Evolutionary conservation across 257 asterid genomes (phyloP).

Genomic region (Solanum chmielewskii): DNA sequence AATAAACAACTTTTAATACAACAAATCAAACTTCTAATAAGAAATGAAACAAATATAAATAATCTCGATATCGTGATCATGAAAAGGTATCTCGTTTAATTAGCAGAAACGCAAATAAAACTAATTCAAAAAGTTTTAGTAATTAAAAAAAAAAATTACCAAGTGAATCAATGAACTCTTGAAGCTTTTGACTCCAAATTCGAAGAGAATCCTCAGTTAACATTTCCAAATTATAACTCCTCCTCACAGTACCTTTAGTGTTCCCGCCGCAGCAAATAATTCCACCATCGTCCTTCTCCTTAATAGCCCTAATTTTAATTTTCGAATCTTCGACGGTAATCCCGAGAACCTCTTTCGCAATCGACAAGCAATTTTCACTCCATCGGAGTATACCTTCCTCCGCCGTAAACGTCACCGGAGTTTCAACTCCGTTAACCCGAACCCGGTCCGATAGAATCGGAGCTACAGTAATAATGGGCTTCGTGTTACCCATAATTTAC

Average conservation of each 20-base stretch:
- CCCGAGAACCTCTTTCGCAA: constrained; percentile 69
- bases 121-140: neutral
- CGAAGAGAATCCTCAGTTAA: constrained; percentile 27
- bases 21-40: neutral
- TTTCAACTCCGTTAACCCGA: constrained; percentile 27
- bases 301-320: constrained; percentile 42
- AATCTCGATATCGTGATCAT: too few species aligned
- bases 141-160: constrained; percentile 21
- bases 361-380: constrained; percentile 26
- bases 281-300: constrained; percentile 25
- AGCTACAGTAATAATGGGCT: neutral
- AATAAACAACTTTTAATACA: too few species aligned
- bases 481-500: neutral
- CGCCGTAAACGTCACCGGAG: constrained; percentile 35
- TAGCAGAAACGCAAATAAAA: neutral
- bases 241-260: constrained; percentile 11
- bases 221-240: constrained; percentile 29
- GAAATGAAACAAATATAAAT: too few species aligned
- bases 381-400: constrained; percentile 50
- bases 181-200: constrained; percentile 55
- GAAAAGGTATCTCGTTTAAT: neutral
- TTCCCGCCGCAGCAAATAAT: constrained; percentile 30
- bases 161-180: constrained; percentile 48
- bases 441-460: constrained; percentile 41
- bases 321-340: constrained; percentile 41